Evolutionary conservation across 768 basidiomycete genomes (phyloP), one percentile per base, ranked within the genome.

Genomic region (Lactifluus pinguis): DNA sequence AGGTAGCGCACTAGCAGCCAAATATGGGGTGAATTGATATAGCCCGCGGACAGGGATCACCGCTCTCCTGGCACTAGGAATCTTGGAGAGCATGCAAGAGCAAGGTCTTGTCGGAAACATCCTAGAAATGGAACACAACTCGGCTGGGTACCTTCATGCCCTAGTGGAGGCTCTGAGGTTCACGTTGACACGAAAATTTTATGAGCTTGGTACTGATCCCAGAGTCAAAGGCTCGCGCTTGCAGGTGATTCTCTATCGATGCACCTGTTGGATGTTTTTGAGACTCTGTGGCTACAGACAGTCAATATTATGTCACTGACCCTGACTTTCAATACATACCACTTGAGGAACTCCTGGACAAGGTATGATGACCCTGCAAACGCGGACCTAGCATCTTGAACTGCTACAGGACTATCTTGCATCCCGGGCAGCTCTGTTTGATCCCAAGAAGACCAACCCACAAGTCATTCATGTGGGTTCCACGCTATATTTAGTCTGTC

Each of bases 281-380:
- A 67, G 49, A 9, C 6, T 38, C 13, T 53, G 42, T 21, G 30
- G 32, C 30, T 21, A 58, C 70, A 89, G 94, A 97, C 64, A 87
- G 84, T 41, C 83, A 87, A 69, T 89, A 89, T 74, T 98, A 90
- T 72, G 88, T 98, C n/a, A 80, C 92, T 1, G 97, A 98, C 70
- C 95, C 94, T 0, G 86, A 90, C 1, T 77, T 88, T 29, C 78
- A 77, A 44, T 79, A 86, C 58, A 78, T 94, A 9, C 94, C 95
- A 0, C 85, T 97, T 29, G 76, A 87, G 59, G 78, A 92, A 69
- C 75, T 99, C 10, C 73, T 99, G 49, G 92, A 87, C 81, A 87
- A 92, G 80, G 92, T 88, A 50, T 11, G 47, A n/a, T 50, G 11
- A 14, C 30, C n/a, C 9, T 48, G 38, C n/a, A 9, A 36, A 1